Evolutionary conservation across 1,284 basidiomycete genomes (phyloP), one percentile per base, ranked within the genome.

Genomic region (Leucoagaricus sp.): DNA sequence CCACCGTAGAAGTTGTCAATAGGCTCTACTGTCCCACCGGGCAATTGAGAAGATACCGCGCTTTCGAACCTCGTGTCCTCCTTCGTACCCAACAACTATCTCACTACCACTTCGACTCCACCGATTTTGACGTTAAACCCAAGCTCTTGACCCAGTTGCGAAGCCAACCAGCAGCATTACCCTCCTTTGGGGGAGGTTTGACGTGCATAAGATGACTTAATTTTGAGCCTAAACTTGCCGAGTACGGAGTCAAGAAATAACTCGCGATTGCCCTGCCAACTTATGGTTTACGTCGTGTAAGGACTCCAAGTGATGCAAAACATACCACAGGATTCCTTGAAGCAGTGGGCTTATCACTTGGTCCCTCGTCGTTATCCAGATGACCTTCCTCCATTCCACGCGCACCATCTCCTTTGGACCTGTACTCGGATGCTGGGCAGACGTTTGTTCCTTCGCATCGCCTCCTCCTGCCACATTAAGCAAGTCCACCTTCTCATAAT

Each of bases 281-380:
- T 4, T 5, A 10, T 23, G 6, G 25, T 21, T 28, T 34, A 23
- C 19, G 29, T 36, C 51, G 8, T 28, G 51, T 26, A 17, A 33
- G 15, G 12, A 13, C 45, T 2, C 5, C 10, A 40, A 50, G 12
- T 17, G 29, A 8, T 9, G 5, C 17, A 19, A 38, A 26, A 53
- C 76, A 58, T 45, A 88, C 88, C 87, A 88, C 23, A 87, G 63
- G n/a, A 80, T 74, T n/a, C 88, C 89, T 65, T 90, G 88, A 29
- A 86, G 48, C 15, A 91, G 67, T 2, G 88, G 88, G 60, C 81
- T 82, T 59, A 90, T 69, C 42, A 90, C 72, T 64, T 90, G 87
- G 70, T 90, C 88, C 54, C 84, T 75, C 7, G 79, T 63, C 15
- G 88, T 89, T 49, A 87, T 72, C 82, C 85, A 89, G 8, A 76